Evolutionary conservation across 163 green algal genomes (phyloP), one percentile per base, ranked within the genome.

Genomic region (Scenedesmus sp.): DNA sequence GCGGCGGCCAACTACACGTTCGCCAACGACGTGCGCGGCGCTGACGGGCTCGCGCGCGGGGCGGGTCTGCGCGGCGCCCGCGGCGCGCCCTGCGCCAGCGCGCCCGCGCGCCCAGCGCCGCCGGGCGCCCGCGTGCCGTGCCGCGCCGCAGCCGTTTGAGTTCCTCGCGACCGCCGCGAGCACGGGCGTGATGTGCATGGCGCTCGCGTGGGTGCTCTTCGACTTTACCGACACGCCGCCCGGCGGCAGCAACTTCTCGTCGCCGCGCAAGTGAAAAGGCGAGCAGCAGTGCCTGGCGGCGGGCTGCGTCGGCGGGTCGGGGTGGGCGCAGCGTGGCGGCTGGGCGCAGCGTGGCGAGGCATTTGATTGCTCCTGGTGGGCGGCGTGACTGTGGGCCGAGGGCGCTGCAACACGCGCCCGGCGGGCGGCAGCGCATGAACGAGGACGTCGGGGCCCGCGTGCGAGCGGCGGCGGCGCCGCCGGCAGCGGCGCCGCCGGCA

Each of bases 261-360:
- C 54, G 6, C 71, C 71, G 3, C 56, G 69, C 4, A 77, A 77
- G 50, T 75, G 34, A 63, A 3, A n/a, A n/a, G 28, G 36, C 10
- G 9, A 36, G 33, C 22, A 45, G 28, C 57, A 65, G 36, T n/a
- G 22, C 57, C 71, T 71, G 76, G 76, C 65, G n/a, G 92, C 87
- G 39, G 87, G 90, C 70, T 96, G 39, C 39, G 7, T 6, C 39
- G 39, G 39, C 10, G 39, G 39, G 39, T n/a, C n/a, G n/a, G n/a
- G n/a, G n/a, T n/a, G n/a, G n/a, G n/a, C n/a, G n/a, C n/a, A n/a
- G n/a, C n/a, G n/a, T n/a, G n/a, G n/a, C n/a, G n/a, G n/a, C n/a
- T n/a, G n/a, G n/a, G n/a, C n/a, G n/a, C n/a, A n/a, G n/a, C n/a
- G n/a, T n/a, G n/a, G n/a, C n/a, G n/a, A n/a, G n/a, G n/a, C n/a